Base-by-base conservation (phyloP, 495 filamentous ascomycete genomes). In the Xylaria curta region DNA sequence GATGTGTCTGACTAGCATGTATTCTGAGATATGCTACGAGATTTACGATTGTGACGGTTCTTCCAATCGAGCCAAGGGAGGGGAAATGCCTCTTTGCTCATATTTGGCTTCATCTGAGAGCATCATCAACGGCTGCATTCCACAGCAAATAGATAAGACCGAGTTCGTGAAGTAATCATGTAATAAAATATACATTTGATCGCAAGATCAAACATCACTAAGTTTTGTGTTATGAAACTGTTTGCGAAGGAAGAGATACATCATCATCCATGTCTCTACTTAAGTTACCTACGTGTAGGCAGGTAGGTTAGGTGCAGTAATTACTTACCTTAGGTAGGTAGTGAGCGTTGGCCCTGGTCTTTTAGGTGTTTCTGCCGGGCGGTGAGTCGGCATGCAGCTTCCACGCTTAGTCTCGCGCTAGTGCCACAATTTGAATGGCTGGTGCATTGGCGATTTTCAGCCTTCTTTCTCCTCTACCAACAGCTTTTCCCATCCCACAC, bases 1-100 rank as follows among this genome's bases (percentile, higher is more conserved):
- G 75, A 77, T 24, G 53, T 66, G 70, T 77, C 73, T 59, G 69
- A 76, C 10, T 78, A 68, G 28, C 38, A n/a, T 38, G 15, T 3
- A 17, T 68, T 46, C 40, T 28, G 19, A 66, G 6, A 7, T 19
- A 49, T 36, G 8, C 19, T 51, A n/a, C 26, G n/a, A 53, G 3
- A 51, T 17, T 17, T 66, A 24, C 12, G 10, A 28, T 1, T 21
- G 38, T 17, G 21, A 28, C 10, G 8, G n/a, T 51, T 8, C n/a
- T 24, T n/a, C 7, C 8, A 51, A n/a, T n/a, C n/a, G 0, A 9
- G 47, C 9, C 47, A 51, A 51, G 17, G 17, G 17, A 15, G 17
- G 17, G 15, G 19, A 47, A 19, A 2, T 15, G 15, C 42, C 12
- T 15, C 17, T 17, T 17, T 44, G 17, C 42, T 13, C 42, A 44